A percentile compares a stretch with the other conserved stretches of the same genome.
phyloP scores from a whole-genome alignment of 352 stramenopile genomes.

The Pythium plurisporium region DNA sequence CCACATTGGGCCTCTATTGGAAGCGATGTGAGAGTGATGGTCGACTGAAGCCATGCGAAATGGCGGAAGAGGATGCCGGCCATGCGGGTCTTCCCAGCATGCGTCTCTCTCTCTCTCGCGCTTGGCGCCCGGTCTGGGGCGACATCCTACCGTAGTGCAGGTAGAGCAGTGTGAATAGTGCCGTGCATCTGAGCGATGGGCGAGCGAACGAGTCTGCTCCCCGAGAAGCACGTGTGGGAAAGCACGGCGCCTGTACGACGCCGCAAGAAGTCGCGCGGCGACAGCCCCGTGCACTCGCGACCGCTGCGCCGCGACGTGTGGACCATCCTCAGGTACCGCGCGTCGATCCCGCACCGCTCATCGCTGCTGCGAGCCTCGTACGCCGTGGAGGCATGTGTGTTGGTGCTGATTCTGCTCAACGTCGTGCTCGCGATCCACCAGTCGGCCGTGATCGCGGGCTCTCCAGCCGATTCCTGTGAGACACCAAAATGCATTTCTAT shows the following conservation, averaged over 20 bases:
- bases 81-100: too few relatives aligned
- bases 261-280: constrained; percentile 1
- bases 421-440: constrained; percentile 72
- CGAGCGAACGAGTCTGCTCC: constrained; percentile 27
- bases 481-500: neutral
- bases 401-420: constrained; percentile 75
- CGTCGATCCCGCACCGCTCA: constrained; percentile 53
- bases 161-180: too few relatives aligned
- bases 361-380: constrained; percentile 66
- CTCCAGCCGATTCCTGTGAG: constrained; percentile 3
- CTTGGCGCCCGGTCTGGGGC: too few relatives aligned
- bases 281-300: constrained; percentile 7
- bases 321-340: constrained; percentile 73
- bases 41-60: constrained; percentile 7
- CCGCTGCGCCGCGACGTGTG: constrained; percentile 57
- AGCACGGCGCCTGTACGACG: constrained; percentile 16
- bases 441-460: constrained; percentile 29
- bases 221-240: constrained; percentile 28
- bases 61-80: neutral
- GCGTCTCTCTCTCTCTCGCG: too few relatives aligned
- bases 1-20: neutral
- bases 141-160: too few relatives aligned
- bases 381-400: constrained; percentile 53
- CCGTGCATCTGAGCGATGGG: too few relatives aligned
- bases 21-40: constrained; percentile 9